phyloP scores from a whole-genome alignment of 148 eudicot species.

The Amaranthus hypochondriacus region DNA sequence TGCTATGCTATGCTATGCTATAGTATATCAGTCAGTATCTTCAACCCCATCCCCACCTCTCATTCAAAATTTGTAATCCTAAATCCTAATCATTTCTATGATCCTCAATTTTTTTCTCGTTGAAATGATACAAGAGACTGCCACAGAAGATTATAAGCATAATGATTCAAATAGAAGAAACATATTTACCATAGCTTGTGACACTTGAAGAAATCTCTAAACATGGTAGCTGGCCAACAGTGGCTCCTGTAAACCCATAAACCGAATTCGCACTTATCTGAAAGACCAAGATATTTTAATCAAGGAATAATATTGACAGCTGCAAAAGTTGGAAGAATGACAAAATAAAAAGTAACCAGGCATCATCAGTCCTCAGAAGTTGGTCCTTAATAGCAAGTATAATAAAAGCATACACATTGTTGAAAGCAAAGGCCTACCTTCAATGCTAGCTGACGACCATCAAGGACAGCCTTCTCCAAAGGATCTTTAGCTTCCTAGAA shows the following conservation, averaged over 20 bases:
- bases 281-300: constrained; percentile 11
- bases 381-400: neutral
- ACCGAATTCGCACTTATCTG: constrained; percentile 99
- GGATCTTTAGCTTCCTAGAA: constrained; percentile 97
- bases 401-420: constrained; percentile 8
- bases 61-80: neutral
- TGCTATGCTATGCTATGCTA: neutral
- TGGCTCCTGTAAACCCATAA: constrained; percentile 99
- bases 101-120: neutral
- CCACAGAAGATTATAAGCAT: neutral
- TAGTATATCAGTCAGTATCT: neutral
- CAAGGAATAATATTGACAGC: neutral
- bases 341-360: neutral
- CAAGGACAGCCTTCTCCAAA: constrained; percentile 88
- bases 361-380: neutral
- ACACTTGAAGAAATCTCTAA: constrained; percentile 98
- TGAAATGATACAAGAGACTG: neutral
- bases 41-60: neutral
- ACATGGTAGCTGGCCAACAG: constrained; percentile 92
- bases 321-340: neutral
- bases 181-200: constrained; percentile 85
- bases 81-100: constrained; percentile 1
- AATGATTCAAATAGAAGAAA: constrained; percentile 5
- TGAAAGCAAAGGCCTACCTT: constrained; percentile 42
- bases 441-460: constrained; percentile 98